Percentiles rank a stretch among this genome's conserved stretches.
These are phyloP conservation scores for Eucalyptus albens DNA, from an alignment of 345 rosid genomes.

Conservation along the genomic window DNA sequence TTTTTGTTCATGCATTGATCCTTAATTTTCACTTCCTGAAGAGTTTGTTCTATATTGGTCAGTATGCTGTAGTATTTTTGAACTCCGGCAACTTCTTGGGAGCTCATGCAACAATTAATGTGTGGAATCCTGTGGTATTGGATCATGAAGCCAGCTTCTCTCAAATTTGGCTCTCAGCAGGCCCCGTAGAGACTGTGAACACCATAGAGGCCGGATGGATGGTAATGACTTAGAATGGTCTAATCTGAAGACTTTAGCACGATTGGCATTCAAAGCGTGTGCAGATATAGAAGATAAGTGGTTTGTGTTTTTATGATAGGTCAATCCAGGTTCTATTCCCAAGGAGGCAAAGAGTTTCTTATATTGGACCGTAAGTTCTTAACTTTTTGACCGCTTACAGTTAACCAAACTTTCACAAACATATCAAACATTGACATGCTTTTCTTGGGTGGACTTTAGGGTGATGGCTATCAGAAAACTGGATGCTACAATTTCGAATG, in stretches of 20 bases:
- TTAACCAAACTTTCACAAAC: not conserved
- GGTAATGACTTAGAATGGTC: not conserved
- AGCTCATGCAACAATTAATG: not conserved
- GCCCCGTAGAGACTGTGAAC: not conserved
- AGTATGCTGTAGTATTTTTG: not conserved
- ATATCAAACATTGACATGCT: not conserved
- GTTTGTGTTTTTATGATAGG: not conserved
- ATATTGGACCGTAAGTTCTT: constrained; percentile 20
- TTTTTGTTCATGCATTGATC: not conserved
- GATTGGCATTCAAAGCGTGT: not conserved
- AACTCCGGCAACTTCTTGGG: not conserved
- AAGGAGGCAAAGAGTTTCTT: not conserved
- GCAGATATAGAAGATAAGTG: not conserved
- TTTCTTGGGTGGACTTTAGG: not conserved
- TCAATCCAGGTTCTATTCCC: not conserved
- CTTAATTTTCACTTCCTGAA: not conserved
- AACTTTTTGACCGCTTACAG: too few species aligned
- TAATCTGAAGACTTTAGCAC: not conserved
- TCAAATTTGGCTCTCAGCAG: not conserved
- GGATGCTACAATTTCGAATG: constrained; percentile 21
- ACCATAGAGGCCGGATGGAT: not conserved
- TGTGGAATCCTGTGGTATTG: not conserved
- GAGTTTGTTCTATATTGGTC: not conserved
- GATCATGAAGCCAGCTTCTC: not conserved
- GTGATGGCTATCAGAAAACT: not conserved